A percentile compares a stretch with the other conserved stretches of the same genome.
Evolutionary conservation across 345 rosid species (phyloP).

Genomic region (Gossypium sturtianum): DNA sequence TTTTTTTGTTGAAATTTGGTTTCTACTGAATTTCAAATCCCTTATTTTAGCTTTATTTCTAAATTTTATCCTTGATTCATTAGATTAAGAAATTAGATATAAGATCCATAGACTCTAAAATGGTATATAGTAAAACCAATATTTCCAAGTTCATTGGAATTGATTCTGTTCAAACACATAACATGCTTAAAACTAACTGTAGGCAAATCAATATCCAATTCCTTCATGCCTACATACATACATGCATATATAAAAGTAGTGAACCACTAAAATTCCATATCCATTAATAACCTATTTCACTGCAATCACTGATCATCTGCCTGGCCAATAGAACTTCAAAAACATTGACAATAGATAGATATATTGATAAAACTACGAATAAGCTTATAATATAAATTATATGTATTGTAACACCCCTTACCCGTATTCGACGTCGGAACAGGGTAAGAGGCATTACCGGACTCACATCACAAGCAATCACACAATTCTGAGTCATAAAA

Average conservation of each 20-base stretch:
- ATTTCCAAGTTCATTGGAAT: neutral
- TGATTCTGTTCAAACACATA: neutral
- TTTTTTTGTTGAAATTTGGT: no score
- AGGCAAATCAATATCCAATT: neutral
- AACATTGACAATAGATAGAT: neutral
- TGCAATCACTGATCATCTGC: neutral
- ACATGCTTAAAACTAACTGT: neutral
- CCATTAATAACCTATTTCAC: neutral
- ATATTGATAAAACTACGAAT: neutral
- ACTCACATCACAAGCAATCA: no score
- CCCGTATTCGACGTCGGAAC: no score
- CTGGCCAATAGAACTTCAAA: neutral
- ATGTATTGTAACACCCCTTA: no score
- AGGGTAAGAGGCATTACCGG: no score
- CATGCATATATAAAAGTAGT: neutral
- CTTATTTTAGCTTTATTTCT: neutral
- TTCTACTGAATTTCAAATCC: neutral
- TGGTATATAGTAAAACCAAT: neutral
- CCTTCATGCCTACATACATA: neutral
- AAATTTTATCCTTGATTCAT: neutral
- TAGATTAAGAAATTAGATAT: neutral
- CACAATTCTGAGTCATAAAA: no score
- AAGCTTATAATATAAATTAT: neutral
- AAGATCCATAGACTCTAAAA: slow-evolving; percentile 1
- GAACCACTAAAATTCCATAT: neutral